Evolutionary conservation across 2,329 filamentous ascomycete genomes (phyloP).

Genomic region (Biscogniauxia mediterranea): DNA sequence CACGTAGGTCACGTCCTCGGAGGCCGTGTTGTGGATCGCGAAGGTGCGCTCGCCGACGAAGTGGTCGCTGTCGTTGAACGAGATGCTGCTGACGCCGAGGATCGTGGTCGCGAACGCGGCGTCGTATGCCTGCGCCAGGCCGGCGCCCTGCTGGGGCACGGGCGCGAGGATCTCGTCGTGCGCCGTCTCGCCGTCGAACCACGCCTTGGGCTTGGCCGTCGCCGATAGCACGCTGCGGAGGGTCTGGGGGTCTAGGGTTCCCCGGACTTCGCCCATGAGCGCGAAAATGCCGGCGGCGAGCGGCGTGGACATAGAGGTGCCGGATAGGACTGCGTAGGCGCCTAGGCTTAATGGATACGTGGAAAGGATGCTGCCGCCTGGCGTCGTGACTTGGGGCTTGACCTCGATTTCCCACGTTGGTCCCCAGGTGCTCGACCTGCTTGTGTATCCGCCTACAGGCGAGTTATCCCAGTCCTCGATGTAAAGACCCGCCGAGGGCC

Average conservation of each 20-base stretch:
- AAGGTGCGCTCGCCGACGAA: conserved; percentile 35
- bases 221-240: conserved; percentile 30
- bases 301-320: conserved; percentile 55
- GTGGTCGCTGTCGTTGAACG: conserved; percentile 45
- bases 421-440: conserved; percentile 43
- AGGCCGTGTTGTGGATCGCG: conserved; percentile 39
- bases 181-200: conserved; percentile 27
- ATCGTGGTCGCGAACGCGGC: conserved; percentile 37
- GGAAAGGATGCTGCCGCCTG: conserved; percentile 50
- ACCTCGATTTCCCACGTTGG: conserved; percentile 46
- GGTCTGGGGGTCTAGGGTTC: conserved; percentile 24
- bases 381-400: conserved; percentile 47
- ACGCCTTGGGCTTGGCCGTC: conserved; percentile 31
- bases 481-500: conserved; percentile 8
- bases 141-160: conserved; percentile 42
- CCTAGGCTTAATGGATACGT: conserved; percentile 44
- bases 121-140: conserved; percentile 42
- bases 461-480: conserved; percentile 17
- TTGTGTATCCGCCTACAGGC: conserved; percentile 36
- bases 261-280: conserved; percentile 32
- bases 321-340: conserved; percentile 48
- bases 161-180: conserved; percentile 24
- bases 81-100: conserved; percentile 38
- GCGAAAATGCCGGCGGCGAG: conserved; percentile 40
- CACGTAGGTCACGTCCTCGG: conserved; percentile 35